These are phyloP conservation scores for Naematelia aurantialba DNA, from an alignment of 768 basidiomycete genomes.

Conservation along the genomic window DNA sequence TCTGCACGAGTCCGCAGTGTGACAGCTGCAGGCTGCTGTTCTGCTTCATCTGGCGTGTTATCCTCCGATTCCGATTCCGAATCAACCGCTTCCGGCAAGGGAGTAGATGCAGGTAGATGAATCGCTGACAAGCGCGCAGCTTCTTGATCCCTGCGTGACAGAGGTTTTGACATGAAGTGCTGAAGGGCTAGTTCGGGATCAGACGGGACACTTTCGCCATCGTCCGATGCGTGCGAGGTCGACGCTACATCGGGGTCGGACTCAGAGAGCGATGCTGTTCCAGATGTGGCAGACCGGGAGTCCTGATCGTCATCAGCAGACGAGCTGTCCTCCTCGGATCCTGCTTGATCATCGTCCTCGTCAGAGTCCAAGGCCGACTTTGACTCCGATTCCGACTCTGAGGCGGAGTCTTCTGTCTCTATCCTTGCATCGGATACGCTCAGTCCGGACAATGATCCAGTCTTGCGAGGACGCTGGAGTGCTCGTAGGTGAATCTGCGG, in stretches of 20 bases:
- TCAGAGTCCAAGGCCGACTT: neutral
- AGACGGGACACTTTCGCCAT: neutral
- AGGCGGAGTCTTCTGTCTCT: constrained; percentile 29
- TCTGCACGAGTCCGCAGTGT: constrained; percentile 4
- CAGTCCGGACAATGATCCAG: constrained; percentile 31
- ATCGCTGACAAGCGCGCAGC: constrained; percentile 23
- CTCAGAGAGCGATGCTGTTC: neutral
- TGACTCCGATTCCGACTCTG: constrained; percentile 16
- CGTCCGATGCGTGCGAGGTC: neutral
- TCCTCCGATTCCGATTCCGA: neutral
- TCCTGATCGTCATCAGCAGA: constrained; percentile 6
- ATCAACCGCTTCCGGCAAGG: neutral
- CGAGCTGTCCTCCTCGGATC: neutral
- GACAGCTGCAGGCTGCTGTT: constrained; percentile 11
- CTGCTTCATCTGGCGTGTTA: constrained; percentile 4
- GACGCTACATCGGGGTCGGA: constrained; percentile 9
- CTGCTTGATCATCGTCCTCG: neutral
- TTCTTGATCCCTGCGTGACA: constrained; percentile 17
- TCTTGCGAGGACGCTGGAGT: constrained; percentile 9
- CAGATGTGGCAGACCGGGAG: constrained; percentile 2
- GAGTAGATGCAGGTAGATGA: constrained; percentile 10
- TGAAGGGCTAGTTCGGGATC: constrained; percentile 9
- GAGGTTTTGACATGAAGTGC: constrained; percentile 21
- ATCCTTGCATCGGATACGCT: constrained; percentile 39
- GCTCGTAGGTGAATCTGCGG: constrained; percentile 27